Evolutionary conservation across 2,329 filamentous ascomycete genomes (phyloP).

Genomic region (Diplodia sapinea): DNA sequence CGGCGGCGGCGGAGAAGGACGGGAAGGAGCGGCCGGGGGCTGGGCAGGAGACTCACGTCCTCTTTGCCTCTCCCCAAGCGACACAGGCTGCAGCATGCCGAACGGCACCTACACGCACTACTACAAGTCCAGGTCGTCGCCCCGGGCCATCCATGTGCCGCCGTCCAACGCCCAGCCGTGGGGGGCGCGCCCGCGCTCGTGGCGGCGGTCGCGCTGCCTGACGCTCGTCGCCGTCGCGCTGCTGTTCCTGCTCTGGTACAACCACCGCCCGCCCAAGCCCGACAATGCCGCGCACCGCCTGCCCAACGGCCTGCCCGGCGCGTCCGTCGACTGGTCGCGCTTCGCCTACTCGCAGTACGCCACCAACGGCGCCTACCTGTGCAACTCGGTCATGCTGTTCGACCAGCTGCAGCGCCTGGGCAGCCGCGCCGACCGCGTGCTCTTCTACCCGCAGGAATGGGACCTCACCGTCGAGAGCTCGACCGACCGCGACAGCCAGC

Average conservation of each 20-base stretch:
- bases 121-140: conserved; percentile 25
- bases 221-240: conserved; percentile 34
- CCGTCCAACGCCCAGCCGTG: conserved; percentile 20
- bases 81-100: conserved; percentile 28
- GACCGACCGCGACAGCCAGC: conserved; percentile 50
- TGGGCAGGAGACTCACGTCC: neutral
- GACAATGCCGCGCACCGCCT: neutral
- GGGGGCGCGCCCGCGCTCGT: conserved; percentile 31
- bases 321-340: conserved; percentile 45
- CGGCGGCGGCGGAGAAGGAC: too few relatives aligned
- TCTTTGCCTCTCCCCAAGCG: neutral
- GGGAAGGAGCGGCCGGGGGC: neutral
- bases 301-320: conserved; percentile 18
- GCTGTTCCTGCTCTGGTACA: conserved; percentile 34
- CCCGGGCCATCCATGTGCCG: conserved; percentile 29
- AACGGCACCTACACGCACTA: conserved; percentile 29
- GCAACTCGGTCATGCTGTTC: conserved; percentile 54
- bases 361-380: conserved; percentile 51
- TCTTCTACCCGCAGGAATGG: conserved; percentile 53
- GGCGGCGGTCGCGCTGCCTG: conserved; percentile 42
- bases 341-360: conserved; percentile 54
- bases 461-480: conserved; percentile 41
- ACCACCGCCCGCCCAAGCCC: neutral
- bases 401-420: conserved; percentile 51
- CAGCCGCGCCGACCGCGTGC: conserved; percentile 53